phyloP scores from a whole-genome alignment of 2,329 filamentous ascomycete genomes.

The Pezicula radicicola region DNA sequence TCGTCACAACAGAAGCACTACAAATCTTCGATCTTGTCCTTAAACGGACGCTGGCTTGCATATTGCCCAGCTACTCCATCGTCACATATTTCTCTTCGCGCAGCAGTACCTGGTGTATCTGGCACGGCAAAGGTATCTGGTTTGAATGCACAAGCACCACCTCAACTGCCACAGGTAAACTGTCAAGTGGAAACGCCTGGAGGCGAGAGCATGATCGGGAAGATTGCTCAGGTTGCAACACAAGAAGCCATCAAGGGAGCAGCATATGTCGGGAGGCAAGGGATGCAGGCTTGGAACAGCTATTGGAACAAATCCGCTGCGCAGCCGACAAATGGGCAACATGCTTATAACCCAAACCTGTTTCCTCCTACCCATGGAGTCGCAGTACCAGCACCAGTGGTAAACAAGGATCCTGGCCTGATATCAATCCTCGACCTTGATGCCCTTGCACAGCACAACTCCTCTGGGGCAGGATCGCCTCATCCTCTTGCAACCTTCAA shows the following conservation, averaged over 20 bases:
- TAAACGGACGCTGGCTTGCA: slow-evolving; percentile 74
- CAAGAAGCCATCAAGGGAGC: slow-evolving; percentile 74
- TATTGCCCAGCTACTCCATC: slow-evolving; percentile 71
- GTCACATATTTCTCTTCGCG: slow-evolving; percentile 67
- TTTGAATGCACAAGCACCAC: slow-evolving; percentile 59
- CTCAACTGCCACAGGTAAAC: slow-evolving; percentile 64
- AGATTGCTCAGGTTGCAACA: slow-evolving; percentile 74
- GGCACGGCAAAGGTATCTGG: slow-evolving; percentile 53
- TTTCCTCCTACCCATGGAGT: slow-evolving; percentile 77
- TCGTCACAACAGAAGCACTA: slow-evolving; percentile 28
- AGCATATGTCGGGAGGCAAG: slow-evolving; percentile 74
- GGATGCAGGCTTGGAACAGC: slow-evolving; percentile 73
- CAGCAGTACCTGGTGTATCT: slow-evolving; percentile 54
- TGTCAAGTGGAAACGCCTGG: slow-evolving; percentile 71
- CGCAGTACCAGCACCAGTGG: slow-evolving; percentile 42
- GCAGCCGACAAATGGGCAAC: slow-evolving; percentile 39
- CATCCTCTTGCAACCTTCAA: slow-evolving; percentile 70
- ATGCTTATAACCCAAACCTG: slow-evolving; percentile 23
- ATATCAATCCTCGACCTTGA: slow-evolving; percentile 74
- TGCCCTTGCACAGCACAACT: slow-evolving; percentile 47
- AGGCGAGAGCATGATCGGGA: slow-evolving; percentile 69
- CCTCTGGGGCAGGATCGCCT: slow-evolving; percentile 39
- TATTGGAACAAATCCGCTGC: slow-evolving; percentile 67
- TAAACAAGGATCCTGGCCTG: slow-evolving; percentile 65
- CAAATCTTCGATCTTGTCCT: slow-evolving; percentile 64